Evolutionary conservation across 495 filamentous ascomycete genomes (phyloP), one percentile per base, ranked within the genome.

Genomic region (Lichenothelia convexa): DNA sequence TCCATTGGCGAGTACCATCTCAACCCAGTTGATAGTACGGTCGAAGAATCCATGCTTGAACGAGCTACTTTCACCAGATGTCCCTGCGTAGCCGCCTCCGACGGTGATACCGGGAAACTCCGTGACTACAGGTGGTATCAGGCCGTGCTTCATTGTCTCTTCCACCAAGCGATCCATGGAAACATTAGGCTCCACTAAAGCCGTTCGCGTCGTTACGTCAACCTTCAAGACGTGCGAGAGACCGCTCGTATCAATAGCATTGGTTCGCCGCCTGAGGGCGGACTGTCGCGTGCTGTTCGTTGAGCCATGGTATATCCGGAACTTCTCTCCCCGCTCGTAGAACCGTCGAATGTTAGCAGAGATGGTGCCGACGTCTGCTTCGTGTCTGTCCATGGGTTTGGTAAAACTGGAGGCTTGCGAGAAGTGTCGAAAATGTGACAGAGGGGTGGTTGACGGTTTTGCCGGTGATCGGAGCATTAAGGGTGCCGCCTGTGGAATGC

Each of bases 181-280:
- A 4, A 77, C 72, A 48, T 75, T 77, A 4, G 72, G 70, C 47
- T 77, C 72, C 5, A 77, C 70, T 18, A 73, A 53, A 12, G 63
- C 50, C 1, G 47, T 56, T 13, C 40, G 45, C 17, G 32, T 40
- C 17, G 44, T 19, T 0, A 40, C 30, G 49, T 70, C 59, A 30
- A 72, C 59, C 8, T 49, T 38, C 1, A 59, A 34, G 1, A 59
- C 48, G 40, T 55, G 36, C 5, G 38, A 21, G 13, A 60, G 47
- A 7, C 33, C n/a, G 32, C 48, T 63, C 30, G 63, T 76, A 47
- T 81, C 68, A 30, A 78, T 56, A 6, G 62, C 62, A 32, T 65
- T 61, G 33, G 61, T 55, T 5, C 48, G 50, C 27, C 53, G 50
- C 29, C 57, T 49, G 11, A 46, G 39, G 12, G 21, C n/a, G 8